A percentile compares a stretch with the other conserved stretches of the same genome.
Conservation (phyloP, 2,329 filamentous ascomycete species). For the Exophiala lecanii-corni region DNA sequence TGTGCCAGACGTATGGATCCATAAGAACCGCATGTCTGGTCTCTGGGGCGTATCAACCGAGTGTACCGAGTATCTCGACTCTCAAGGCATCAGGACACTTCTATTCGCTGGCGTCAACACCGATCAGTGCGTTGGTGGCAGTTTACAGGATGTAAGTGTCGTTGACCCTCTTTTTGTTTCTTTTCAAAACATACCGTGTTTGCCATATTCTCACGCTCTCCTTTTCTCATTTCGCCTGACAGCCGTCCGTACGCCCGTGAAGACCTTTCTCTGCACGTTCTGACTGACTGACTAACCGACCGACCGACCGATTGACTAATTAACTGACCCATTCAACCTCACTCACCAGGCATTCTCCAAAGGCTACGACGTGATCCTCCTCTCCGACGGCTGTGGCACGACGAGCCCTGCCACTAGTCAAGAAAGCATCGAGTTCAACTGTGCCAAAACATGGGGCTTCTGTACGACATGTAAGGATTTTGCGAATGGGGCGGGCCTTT, state of each 20-base stretch:
- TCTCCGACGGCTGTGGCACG: conserved; percentile 54
- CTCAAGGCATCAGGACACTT: conserved; percentile 44
- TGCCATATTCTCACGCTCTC: too few species aligned
- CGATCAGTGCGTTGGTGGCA: conserved; percentile 52
- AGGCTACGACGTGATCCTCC: conserved; percentile 53
- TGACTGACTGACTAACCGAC: too few species aligned
- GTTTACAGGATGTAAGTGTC: conserved; percentile 43
- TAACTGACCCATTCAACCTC: not conserved
- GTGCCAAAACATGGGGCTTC: conserved; percentile 26
- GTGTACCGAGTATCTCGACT: conserved; percentile 40
- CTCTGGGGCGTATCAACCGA: conserved; percentile 47
- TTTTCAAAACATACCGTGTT: too few species aligned
- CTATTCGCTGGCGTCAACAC: conserved; percentile 59
- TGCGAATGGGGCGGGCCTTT: conserved; percentile 16
- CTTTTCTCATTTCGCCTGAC: too few species aligned
- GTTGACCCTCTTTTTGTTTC: not conserved
- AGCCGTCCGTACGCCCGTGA: too few species aligned
- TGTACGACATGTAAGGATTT: conserved; percentile 21
- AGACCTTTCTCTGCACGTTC: too few species aligned
- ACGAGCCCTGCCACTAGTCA: conserved; percentile 28
- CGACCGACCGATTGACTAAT: not conserved
- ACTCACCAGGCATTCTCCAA: conserved; percentile 42
- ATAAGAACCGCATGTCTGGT: conserved; percentile 57
- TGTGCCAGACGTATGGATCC: conserved; percentile 46
- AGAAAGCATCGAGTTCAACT: conserved; percentile 25